These are phyloP conservation scores for Mycena pura DNA, from an alignment of 768 basidiomycete species.

Conservation along the genomic window DNA sequence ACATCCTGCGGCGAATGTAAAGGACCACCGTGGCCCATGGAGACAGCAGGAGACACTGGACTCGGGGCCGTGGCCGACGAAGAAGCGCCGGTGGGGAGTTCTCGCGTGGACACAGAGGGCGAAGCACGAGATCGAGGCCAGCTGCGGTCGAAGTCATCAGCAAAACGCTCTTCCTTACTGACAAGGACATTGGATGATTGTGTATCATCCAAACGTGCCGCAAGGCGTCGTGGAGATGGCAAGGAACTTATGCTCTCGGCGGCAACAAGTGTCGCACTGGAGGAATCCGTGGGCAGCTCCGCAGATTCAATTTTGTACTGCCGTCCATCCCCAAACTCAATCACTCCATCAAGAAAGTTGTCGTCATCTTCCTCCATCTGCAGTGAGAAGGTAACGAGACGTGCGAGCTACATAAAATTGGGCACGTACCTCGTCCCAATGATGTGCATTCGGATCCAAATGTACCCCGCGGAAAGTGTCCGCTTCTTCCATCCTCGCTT, in stretches of 20 bases:
- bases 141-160: slow-evolving; percentile 94
- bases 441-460: slow-evolving; percentile 90
- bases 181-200: slow-evolving; percentile 51
- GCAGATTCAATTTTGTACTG: slow-evolving; percentile 82
- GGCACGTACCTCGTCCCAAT: slow-evolving; percentile 93
- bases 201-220: slow-evolving; percentile 30
- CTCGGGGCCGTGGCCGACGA: slow-evolving; percentile 29
- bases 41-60: slow-evolving; percentile 39
- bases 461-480: slow-evolving; percentile 96
- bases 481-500: slow-evolving; percentile 77
- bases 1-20: slow-evolving; percentile 57
- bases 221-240: slow-evolving; percentile 29
- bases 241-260: slow-evolving; percentile 21
- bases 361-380: slow-evolving; percentile 94
- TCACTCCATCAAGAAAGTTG: slow-evolving; percentile 85
- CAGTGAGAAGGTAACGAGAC: slow-evolving; percentile 13
- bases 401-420: background rate
- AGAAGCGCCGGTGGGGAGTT: slow-evolving; percentile 35
- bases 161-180: slow-evolving; percentile 87
- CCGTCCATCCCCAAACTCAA: slow-evolving; percentile 95
- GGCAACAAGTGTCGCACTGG: slow-evolving; percentile 25
- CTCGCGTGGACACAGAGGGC: slow-evolving; percentile 50
- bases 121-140: slow-evolving; percentile 82
- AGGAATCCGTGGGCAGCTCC: slow-evolving; percentile 39
- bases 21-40: slow-evolving; percentile 34